Percentiles rank a stretch among this genome's conserved stretches.
Evolutionary conservation across 331 rosid species (phyloP).

Genomic region (Malus hybrid): DNA sequence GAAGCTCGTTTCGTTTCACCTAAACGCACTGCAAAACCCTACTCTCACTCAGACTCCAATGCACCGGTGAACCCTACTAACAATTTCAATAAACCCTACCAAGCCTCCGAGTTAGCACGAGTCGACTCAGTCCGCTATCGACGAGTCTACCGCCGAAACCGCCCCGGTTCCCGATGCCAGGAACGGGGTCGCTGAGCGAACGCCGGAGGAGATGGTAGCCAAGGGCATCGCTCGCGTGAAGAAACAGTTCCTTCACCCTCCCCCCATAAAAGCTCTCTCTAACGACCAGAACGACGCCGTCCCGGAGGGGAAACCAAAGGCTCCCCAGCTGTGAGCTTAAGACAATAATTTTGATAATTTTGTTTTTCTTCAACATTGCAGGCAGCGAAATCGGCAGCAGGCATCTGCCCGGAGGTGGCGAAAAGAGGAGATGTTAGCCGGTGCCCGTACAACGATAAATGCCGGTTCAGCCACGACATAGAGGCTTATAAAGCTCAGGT

Average conservation of each 20-base stretch:
- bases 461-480: conserved; percentile 83
- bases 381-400: conserved; percentile 56
- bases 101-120: neutral
- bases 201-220: conserved; percentile 62
- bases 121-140: neutral
- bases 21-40: neutral
- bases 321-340: conserved; percentile 7
- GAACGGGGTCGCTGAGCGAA: conserved; percentile 10
- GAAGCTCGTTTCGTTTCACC: neutral
- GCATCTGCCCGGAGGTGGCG: conserved; percentile 64
- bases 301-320: conserved; percentile 25
- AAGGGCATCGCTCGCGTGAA: conserved; percentile 76
- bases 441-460: conserved; percentile 62
- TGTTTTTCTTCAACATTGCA: conserved; percentile 16
- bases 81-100: neutral
- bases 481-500: conserved; percentile 76
- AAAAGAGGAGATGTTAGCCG: conserved; percentile 66
- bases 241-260: conserved; percentile 49
- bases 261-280: conserved; percentile 36
- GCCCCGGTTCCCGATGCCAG: neutral
- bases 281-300: conserved; percentile 17
- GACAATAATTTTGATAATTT: neutral
- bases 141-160: neutral
- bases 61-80: neutral
- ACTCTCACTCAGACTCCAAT: neutral